Conservation (phyloP, 495 filamentous ascomycete genomes). For the Achaetomiella virescens region DNA sequence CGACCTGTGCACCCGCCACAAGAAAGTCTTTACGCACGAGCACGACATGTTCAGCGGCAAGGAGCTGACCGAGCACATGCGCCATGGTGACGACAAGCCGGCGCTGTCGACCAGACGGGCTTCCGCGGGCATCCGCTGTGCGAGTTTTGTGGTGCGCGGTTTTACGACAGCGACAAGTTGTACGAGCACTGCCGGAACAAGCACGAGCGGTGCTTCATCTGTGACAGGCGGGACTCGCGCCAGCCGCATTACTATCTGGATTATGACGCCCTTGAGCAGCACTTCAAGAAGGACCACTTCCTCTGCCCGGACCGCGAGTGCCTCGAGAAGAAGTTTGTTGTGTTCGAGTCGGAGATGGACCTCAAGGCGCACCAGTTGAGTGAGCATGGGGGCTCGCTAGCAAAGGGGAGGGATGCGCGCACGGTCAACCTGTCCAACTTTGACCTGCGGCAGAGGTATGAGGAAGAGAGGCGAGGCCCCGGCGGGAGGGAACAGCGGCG, state of each 20-base stretch:
- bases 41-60: conserved; percentile 85
- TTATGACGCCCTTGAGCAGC: conserved; percentile 73
- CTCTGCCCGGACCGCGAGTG: conserved; percentile 80
- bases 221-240: conserved; percentile 65
- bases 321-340: conserved; percentile 95
- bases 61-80: conserved; percentile 81
- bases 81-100: conserved; percentile 82
- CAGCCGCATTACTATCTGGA: conserved; percentile 82
- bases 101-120: conserved; percentile 84
- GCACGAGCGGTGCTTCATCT: conserved; percentile 93
- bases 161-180: conserved; percentile 93
- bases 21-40: conserved; percentile 98
- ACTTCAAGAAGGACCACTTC: conserved; percentile 85
- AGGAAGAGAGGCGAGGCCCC: conserved; percentile 51
- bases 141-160: conserved; percentile 82
- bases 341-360: conserved; percentile 91
- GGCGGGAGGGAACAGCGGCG: conserved; percentile 37
- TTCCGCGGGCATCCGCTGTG: conserved; percentile 96
- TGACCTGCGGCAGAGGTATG: conserved; percentile 65
- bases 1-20: conserved; percentile 87
- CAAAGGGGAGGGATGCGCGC: conserved; percentile 78
- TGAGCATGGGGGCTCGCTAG: conserved; percentile 27
- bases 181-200: conserved; percentile 86
- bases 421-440: conserved; percentile 83
- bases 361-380: conserved; percentile 54